phyloP scores from a whole-genome alignment of 2,329 filamentous ascomycete species.

The Macroventuria anomochaeta region DNA sequence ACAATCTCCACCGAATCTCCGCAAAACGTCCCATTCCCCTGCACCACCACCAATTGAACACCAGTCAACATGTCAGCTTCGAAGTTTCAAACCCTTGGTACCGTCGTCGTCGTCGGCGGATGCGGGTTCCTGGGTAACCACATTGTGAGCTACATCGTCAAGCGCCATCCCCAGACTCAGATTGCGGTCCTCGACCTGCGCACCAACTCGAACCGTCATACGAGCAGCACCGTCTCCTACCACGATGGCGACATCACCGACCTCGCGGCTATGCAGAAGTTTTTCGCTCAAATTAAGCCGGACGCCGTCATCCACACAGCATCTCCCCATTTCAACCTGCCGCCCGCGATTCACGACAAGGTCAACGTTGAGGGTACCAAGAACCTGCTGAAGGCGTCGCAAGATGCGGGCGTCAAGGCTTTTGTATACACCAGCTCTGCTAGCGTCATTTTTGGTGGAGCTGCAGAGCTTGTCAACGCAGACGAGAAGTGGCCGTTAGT shows the following conservation, averaged over 20 bases:
- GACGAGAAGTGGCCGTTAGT: slow-evolving; percentile 57
- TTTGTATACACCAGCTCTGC: slow-evolving; percentile 62
- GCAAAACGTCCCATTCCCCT: slow-evolving; percentile 20
- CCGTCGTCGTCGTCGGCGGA: slow-evolving; percentile 58
- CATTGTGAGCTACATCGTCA: slow-evolving; percentile 56
- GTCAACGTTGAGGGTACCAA: slow-evolving; percentile 61
- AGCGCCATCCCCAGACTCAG: slow-evolving; percentile 50
- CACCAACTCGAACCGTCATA: slow-evolving; percentile 49
- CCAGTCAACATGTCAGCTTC: slow-evolving; percentile 26
- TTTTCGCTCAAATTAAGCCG: slow-evolving; percentile 54
- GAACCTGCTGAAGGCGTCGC: slow-evolving; percentile 55
- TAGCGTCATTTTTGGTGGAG: slow-evolving; percentile 56
- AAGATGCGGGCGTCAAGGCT: slow-evolving; percentile 58
- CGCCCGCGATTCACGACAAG: slow-evolving; percentile 53
- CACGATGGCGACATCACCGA: slow-evolving; percentile 60
- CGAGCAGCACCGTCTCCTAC: slow-evolving; percentile 54
- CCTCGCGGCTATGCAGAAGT: slow-evolving; percentile 47
- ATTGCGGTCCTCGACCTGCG: slow-evolving; percentile 58
- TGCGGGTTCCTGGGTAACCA: slow-evolving; percentile 60
- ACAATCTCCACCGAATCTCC: slow-evolving; percentile 27
- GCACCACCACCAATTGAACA: slow-evolving; percentile 20
- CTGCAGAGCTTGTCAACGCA: slow-evolving; percentile 56
- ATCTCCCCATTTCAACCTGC: slow-evolving; percentile 51
- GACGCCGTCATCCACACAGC: slow-evolving; percentile 60
- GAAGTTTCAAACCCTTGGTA: slow-evolving; percentile 48